Conservation (phyloP, 495 filamentous ascomycete genomes). For the Recurvomyces mirabilis region DNA sequence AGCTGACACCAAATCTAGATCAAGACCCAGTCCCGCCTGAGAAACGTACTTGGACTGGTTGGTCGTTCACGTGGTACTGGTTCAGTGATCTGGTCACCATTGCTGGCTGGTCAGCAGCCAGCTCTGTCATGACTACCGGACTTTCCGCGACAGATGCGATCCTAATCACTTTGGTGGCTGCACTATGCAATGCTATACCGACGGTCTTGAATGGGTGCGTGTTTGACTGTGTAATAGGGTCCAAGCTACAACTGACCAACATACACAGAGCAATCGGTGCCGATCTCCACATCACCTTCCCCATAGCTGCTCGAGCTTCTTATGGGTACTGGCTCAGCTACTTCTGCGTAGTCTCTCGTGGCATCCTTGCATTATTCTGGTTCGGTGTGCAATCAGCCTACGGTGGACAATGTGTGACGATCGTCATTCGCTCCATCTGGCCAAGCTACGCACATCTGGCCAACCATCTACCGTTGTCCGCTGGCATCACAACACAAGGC, state of each 20-base stretch:
- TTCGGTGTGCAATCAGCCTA: constrained; percentile 21
- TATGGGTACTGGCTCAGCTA: constrained; percentile 26
- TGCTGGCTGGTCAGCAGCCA: constrained; percentile 12
- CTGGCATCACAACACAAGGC: constrained; percentile 37
- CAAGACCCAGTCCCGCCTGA: constrained; percentile 31
- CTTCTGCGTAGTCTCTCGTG: constrained; percentile 28
- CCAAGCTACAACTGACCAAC: no score
- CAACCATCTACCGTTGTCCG: constrained; percentile 22
- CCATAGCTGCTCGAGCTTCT: constrained; percentile 14
- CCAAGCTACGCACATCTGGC: no score
- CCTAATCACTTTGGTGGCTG: constrained; percentile 30
- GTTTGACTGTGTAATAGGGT: no score
- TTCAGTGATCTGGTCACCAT: constrained; percentile 12
- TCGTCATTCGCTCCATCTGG: constrained; percentile 45
- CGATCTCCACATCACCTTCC: constrained; percentile 19
- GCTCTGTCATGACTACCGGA: constrained; percentile 37
- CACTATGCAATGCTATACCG: constrained; percentile 33
- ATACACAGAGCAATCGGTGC: constrained; percentile 39
- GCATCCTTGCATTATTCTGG: constrained; percentile 23
- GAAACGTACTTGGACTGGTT: constrained; percentile 37
- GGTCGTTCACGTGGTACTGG: constrained; percentile 17
- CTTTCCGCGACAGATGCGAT: constrained; percentile 39
- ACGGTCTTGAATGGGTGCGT: constrained; percentile 41
- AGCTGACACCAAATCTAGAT: neutral
- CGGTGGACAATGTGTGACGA: constrained; percentile 31